These are phyloP conservation scores for Talaromyces funiculosus DNA, from an alignment of 2,329 filamentous ascomycete species.

Conservation along the genomic window DNA sequence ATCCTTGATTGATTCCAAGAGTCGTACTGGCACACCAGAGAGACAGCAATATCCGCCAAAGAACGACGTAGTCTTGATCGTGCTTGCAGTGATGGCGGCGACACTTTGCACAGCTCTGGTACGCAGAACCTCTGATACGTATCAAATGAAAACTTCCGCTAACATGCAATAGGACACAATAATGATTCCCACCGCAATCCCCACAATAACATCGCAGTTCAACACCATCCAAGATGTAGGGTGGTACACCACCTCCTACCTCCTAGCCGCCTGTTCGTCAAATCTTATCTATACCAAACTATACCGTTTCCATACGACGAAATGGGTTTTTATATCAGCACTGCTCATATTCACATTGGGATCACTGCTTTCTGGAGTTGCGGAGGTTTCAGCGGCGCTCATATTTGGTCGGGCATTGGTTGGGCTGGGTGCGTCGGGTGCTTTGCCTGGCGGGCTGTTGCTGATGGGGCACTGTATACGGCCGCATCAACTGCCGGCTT, in stretches of 20 bases:
- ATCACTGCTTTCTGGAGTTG: conserved; percentile 29
- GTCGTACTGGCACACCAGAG: background rate
- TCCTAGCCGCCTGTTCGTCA: conserved; percentile 33
- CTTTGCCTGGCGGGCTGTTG: conserved; percentile 21
- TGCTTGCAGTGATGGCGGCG: background rate
- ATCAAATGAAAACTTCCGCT: background rate
- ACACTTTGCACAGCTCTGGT: conserved; percentile 4
- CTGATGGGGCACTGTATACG: conserved; percentile 30
- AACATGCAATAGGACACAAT: conserved; percentile 19
- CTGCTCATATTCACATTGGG: conserved; percentile 35
- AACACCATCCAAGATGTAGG: conserved; percentile 37
- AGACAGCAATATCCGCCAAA: background rate
- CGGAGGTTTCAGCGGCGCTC: conserved; percentile 25
- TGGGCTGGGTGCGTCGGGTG: conserved; percentile 27
- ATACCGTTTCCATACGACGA: conserved; percentile 31
- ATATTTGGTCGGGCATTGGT: conserved; percentile 33
- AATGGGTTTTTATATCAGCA: conserved; percentile 29
- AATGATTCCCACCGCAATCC: conserved; percentile 38
- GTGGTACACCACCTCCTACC: conserved; percentile 39
- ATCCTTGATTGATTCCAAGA: background rate
- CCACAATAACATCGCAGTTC: conserved; percentile 39
- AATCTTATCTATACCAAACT: conserved; percentile 33
- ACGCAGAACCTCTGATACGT: background rate
- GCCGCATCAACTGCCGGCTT: conserved; percentile 27
- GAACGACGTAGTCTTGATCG: background rate